Evolutionary conservation across 306 rosid genomes (phyloP).

Genomic region (Vicia villosa): DNA sequence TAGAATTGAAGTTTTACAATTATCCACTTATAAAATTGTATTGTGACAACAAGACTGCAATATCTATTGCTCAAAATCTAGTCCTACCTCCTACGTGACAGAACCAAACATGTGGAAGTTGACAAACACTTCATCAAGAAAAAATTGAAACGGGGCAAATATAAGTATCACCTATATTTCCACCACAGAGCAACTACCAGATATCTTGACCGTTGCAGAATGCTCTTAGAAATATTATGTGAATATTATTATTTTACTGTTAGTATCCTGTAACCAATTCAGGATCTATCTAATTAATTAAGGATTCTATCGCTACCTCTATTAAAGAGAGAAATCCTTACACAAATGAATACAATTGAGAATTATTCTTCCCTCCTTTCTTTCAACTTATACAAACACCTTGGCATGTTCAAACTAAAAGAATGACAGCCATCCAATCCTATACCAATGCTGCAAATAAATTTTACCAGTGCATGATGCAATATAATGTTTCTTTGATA

Average conservation of each 20-base stretch:
- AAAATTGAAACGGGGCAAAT: neutral
- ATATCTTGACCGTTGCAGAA: neutral
- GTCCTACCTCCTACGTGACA: neutral
- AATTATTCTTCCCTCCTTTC: no score
- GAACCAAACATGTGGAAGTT: no score
- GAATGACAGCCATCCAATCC: constrained; percentile 6
- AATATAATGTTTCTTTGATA: constrained; percentile 17
- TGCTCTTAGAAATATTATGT: no score
- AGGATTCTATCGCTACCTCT: no score
- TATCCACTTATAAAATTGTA: neutral
- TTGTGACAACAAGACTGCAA: neutral
- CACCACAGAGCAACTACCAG: neutral
- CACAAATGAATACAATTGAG: no score
- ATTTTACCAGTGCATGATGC: constrained; percentile 2
- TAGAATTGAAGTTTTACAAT: neutral
- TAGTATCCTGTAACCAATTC: no score
- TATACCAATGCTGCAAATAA: constrained; percentile 14
- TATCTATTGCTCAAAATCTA: neutral
- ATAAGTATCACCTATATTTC: neutral
- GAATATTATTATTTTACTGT: no score
- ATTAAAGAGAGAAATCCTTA: no score
- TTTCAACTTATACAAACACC: constrained; percentile 15
- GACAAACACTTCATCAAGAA: neutral
- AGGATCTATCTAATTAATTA: no score
- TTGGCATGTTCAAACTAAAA: neutral